Base-by-base conservation (phyloP, 2,329 filamentous ascomycete species). In the Hypoxylon sp. region DNA sequence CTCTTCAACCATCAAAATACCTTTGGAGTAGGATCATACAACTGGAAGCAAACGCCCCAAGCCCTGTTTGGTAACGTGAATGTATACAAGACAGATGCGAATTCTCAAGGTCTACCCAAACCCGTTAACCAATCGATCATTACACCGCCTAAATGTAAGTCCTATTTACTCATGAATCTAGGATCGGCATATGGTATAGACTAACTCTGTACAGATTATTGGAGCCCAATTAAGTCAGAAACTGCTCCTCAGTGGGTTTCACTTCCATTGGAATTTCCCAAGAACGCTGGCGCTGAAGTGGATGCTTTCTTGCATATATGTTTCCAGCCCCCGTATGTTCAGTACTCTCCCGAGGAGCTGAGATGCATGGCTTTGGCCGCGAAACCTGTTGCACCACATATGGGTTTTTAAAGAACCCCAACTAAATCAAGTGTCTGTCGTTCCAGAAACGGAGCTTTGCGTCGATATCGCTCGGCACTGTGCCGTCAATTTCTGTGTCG, bases 291-390 rank as follows among this genome's bases (percentile, higher is more conserved):
- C 41, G 9, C 5, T 21, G 6, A 6, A 4, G 21, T 14, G 10
- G n/a, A 49, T 9, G 5, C 17, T 5, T 43, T 19, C n/a, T 21
- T 32, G 2, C 38, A 63, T n/a, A 58, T 63, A 41, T 63, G 61
- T 28, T 38, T 23, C 9, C 34, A 13, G 19, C 1, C 11, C 2
- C 52, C 61, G 1, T 62, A 66, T 43, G 7, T 7, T 2, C 11
- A n/a, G 0, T 69, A 52, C 28, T 72, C 68, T n/a, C 57, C 65
- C 1, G 70, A 72, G 19, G 70, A 71, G 49, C 28, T 72, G 6
- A 67, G 65, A 17, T 34, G 43, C 9, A 32, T 55, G 23, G 17
- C 25, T n/a, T 14, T n/a, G 5, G 21, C 19, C 11, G 19, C 5
- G n/a, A 21, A 23, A 7, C 7, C 17, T 23, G 10, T 11, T 46